Conservation (phyloP, 169 alveolate genomes). For the Plasmodium chabaudi region DNA sequence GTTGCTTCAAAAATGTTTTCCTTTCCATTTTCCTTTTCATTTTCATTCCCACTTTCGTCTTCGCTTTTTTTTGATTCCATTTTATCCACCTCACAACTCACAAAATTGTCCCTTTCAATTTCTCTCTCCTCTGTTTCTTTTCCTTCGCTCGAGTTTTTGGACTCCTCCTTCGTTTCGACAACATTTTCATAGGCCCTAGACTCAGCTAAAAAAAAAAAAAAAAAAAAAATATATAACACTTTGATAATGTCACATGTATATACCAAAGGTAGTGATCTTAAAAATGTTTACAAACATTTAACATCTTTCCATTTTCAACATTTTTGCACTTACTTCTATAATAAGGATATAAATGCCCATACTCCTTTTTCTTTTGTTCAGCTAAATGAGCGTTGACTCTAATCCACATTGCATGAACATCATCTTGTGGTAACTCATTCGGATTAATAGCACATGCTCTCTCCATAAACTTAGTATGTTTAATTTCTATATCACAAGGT, state of each 20-base stretch:
- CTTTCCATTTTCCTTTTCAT: not conserved
- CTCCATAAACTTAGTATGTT: slow-evolving; percentile 85
- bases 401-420: slow-evolving; percentile 92
- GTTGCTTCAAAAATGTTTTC: not conserved
- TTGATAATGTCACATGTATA: not conserved
- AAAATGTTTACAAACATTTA: not conserved
- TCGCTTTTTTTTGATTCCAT: not conserved
- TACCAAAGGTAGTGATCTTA: not conserved
- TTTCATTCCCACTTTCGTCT: not conserved
- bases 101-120: not conserved
- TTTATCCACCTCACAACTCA: too few relatives aligned
- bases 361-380: slow-evolving; percentile 77
- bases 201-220: slow-evolving; percentile 2
- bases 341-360: slow-evolving; percentile 57
- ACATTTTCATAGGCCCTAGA: slow-evolving; percentile 3
- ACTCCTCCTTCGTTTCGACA: not conserved
- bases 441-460: slow-evolving; percentile 88
- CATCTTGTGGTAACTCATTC: slow-evolving; percentile 90
- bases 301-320: not conserved
- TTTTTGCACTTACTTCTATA: slow-evolving; percentile 18
- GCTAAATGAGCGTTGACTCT: slow-evolving; percentile 88
- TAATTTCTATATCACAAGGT: slow-evolving; percentile 89
- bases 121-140: slow-evolving; percentile 1
- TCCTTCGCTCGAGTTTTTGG: not conserved
- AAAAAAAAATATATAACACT: not conserved